Evolutionary conservation across 345 rosid species (phyloP).

Genomic region (Syzygium aqueum): DNA sequence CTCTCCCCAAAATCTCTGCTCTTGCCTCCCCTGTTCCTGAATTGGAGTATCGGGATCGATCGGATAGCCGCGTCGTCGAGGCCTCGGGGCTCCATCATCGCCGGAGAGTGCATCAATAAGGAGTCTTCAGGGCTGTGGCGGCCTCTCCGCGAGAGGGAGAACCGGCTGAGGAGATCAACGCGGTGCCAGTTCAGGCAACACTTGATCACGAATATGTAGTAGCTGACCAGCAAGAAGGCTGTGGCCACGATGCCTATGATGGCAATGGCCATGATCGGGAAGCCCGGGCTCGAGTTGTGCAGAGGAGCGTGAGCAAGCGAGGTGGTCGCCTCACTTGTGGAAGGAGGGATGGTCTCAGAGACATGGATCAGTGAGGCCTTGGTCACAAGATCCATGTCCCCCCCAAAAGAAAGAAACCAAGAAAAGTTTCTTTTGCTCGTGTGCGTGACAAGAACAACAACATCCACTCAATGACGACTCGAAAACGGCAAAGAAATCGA

Average conservation of each 20-base stretch:
- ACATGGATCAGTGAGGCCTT: conserved; percentile 11
- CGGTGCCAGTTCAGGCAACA: conserved; percentile 87
- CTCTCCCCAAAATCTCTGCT: conserved; percentile 24
- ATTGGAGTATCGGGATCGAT: conserved; percentile 67
- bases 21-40: conserved; percentile 34
- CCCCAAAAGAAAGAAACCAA: background rate
- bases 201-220: conserved; percentile 75
- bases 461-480: background rate
- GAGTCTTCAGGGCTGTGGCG: conserved; percentile 29
- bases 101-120: conserved; percentile 32
- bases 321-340: conserved; percentile 12
- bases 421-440: background rate
- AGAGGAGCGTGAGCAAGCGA: conserved; percentile 15
- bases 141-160: conserved; percentile 47
- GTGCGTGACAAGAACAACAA: background rate
- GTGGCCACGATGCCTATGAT: conserved; percentile 80
- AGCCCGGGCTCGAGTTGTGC: conserved; percentile 29
- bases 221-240: conserved; percentile 74
- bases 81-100: conserved; percentile 41
- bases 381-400: conserved; percentile 36
- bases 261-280: conserved; percentile 73
- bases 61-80: conserved; percentile 74
- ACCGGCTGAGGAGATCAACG: conserved; percentile 45
- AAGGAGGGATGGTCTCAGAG: conserved; percentile 22
- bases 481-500: background rate